A percentile compares a stretch with the other conserved stretches of the same genome.
These are phyloP conservation scores for Astragalus membranaceus DNA, from an alignment of 306 rosid species.

Conservation along the genomic window DNA sequence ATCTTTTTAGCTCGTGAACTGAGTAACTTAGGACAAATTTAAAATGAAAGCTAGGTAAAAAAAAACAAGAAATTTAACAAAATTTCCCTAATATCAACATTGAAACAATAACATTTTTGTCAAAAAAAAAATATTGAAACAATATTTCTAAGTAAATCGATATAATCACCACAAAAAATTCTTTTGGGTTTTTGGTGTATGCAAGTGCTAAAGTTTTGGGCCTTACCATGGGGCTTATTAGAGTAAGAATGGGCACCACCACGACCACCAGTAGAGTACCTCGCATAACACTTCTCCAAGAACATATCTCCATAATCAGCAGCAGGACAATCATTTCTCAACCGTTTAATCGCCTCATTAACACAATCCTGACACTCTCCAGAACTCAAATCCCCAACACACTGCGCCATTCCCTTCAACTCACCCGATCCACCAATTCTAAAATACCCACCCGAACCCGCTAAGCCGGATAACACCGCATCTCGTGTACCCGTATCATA, in stretches of 20 bases:
- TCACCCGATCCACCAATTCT: conserved; percentile 65
- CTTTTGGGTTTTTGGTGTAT: background rate
- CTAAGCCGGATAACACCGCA: conserved; percentile 42
- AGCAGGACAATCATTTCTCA: conserved; percentile 56
- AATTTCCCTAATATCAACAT: too few relatives aligned
- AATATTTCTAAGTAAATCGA: background rate
- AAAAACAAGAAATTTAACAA: too few relatives aligned
- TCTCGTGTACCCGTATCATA: conserved; percentile 42
- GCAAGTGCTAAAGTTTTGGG: background rate
- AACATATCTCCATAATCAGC: conserved; percentile 67
- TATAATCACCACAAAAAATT: background rate
- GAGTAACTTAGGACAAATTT: too few relatives aligned
- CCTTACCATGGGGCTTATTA: conserved; percentile 51
- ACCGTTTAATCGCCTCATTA: conserved; percentile 51
- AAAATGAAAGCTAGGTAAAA: too few relatives aligned
- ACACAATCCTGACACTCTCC: conserved; percentile 69
- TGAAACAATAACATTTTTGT: too few relatives aligned
- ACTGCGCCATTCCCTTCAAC: conserved; percentile 65
- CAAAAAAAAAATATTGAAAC: too few relatives aligned
- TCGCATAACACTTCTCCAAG: conserved; percentile 65
- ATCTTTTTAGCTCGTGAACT: too few relatives aligned
- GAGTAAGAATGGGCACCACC: conserved; percentile 38
- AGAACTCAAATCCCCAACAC: conserved; percentile 58
- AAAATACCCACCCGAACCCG: conserved; percentile 46
- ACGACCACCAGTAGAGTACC: conserved; percentile 48